Evolutionary conservation across 2,329 filamentous ascomycete species (phyloP).

Genomic region (Penicillium sp.): DNA sequence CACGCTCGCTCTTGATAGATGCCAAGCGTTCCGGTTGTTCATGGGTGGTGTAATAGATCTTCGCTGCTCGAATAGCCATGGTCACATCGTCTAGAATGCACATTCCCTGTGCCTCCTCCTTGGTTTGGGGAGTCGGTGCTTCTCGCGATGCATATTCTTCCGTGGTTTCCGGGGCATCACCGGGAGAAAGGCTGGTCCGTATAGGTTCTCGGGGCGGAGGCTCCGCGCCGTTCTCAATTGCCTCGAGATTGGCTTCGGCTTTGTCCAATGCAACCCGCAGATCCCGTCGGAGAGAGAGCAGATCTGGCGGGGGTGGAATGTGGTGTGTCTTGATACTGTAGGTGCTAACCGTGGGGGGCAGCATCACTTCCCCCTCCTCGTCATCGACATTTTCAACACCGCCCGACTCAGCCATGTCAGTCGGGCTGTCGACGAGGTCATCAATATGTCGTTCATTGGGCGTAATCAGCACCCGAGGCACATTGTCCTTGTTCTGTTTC

Average conservation of each 20-base stretch:
- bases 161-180: constrained; percentile 36
- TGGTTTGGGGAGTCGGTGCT: constrained; percentile 55
- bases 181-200: constrained; percentile 32
- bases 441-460: constrained; percentile 40
- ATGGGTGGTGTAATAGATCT: constrained; percentile 93
- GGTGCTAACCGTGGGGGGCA: constrained; percentile 95
- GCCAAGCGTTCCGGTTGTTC: constrained; percentile 82
- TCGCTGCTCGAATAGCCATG: constrained; percentile 90
- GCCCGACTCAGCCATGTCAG: constrained; percentile 40
- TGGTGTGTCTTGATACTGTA: constrained; percentile 83
- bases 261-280: constrained; percentile 67
- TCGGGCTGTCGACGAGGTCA: constrained; percentile 54
- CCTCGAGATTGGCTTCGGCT: constrained; percentile 65
- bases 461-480: constrained; percentile 42
- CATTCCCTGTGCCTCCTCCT: constrained; percentile 86
- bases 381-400: constrained; percentile 49
- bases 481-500: constrained; percentile 45
- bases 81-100: constrained; percentile 91
- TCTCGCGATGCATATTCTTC: constrained; percentile 39
- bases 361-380: constrained; percentile 69
- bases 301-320: constrained; percentile 78
- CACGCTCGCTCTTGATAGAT: constrained; percentile 80
- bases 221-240: constrained; percentile 30
- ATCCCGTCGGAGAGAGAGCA: constrained; percentile 71
- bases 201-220: constrained; percentile 31